phyloP scores from a whole-genome alignment of 2,329 filamentous ascomycete genomes.

The Laburnicola sp. region DNA sequence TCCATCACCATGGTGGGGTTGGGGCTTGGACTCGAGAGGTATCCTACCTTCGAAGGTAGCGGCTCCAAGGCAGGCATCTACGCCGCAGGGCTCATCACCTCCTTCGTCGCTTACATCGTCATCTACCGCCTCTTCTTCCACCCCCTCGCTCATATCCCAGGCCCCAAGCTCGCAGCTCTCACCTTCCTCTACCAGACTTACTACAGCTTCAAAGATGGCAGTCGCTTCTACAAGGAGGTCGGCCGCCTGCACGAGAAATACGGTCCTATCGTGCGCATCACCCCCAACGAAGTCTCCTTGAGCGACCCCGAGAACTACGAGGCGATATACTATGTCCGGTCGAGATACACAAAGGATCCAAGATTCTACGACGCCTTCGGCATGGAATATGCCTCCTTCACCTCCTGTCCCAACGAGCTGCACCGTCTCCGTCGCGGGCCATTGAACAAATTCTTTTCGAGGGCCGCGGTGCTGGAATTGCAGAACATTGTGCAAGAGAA shows the following conservation, averaged over 20 bases:
- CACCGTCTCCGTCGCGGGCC: no score
- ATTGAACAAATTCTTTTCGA: no score
- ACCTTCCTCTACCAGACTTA: constrained; percentile 23
- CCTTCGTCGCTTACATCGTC: constrained; percentile 1
- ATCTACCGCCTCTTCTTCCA: constrained; percentile 12
- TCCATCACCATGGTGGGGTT: neutral
- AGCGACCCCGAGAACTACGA: constrained; percentile 4
- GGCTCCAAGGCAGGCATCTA: constrained; percentile 3
- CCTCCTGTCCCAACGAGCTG: no score
- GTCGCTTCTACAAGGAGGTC: constrained; percentile 3
- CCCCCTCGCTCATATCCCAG: constrained; percentile 14
- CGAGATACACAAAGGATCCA: neutral
- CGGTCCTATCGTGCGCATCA: constrained; percentile 11
- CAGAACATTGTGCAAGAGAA: constrained; percentile 25
- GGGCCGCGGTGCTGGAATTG: no score
- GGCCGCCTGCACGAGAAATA: constrained; percentile 3
- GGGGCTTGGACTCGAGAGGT: constrained; percentile 4
- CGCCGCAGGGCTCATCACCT: neutral
- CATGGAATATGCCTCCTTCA: no score
- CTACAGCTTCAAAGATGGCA: constrained; percentile 16
- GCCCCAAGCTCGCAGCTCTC: constrained; percentile 20
- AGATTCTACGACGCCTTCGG: no score
- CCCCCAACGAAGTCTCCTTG: constrained; percentile 11
- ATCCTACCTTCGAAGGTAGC: neutral
- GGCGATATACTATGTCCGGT: constrained; percentile 3